Evolutionary conservation across 352 stramenopile species (phyloP), one percentile per base, ranked within the genome.

Genomic region (Paralagenidium karlingii): DNA sequence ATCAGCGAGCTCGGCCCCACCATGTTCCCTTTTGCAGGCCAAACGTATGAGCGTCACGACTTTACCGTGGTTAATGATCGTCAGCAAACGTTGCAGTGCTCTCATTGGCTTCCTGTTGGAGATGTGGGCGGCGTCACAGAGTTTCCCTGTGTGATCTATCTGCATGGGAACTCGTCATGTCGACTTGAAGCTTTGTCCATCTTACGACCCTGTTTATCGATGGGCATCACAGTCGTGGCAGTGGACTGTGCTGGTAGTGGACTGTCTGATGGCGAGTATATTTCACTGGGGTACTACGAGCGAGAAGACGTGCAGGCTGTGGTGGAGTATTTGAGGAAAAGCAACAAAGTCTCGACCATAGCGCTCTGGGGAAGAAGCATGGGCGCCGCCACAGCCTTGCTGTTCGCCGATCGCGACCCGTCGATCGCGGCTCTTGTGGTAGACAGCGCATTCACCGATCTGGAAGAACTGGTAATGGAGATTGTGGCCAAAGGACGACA

Each of bases 161-260:
- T 99, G 43, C 96, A 99, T 51, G 96, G 96, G 39, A 99, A 99
- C 57, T 97, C 87, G 8, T 97, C 82, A 10, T 95, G 86, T 47
- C 68, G 94, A 1, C 66, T 97, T 0, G 94, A 98, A 55, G 86
- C 94, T n/a, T 47, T 99, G 9, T 88, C 91, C 3, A 94, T 80
- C 38, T 85, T 80, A 30, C 56, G 60, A 28, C 94, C 56, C 34
- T 68, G 97, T 12, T 70, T 99, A 11, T 80, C 69, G 13, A 76
- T 96, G 8, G 96, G 96, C 2, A 53, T 97, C n/a, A 83, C 89
- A 0, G 74, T 99, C 21, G 86, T 98, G 30, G 74, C 94, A 0
- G 97, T 99, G 56, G 96, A 99, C 59, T 99, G 97, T 58, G 73
- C 81, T 8, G 96, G 96, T 10, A 97, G 82, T 24, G 96, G 96